These are phyloP conservation scores for Floccularia luteovirens DNA, from an alignment of 768 basidiomycete species.

Conservation along the genomic window DNA sequence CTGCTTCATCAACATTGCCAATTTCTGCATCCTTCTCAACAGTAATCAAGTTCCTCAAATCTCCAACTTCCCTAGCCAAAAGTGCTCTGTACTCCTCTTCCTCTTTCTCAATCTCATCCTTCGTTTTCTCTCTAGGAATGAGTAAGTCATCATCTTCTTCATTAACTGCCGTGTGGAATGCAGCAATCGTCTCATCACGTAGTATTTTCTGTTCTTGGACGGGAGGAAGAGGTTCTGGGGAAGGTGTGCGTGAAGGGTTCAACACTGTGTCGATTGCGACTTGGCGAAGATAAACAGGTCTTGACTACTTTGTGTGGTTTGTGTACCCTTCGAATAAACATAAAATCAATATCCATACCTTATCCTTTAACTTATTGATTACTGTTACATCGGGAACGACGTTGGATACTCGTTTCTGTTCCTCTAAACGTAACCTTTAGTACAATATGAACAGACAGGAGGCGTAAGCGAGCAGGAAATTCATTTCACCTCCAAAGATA, in stretches of 20 bases:
- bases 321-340: background rate
- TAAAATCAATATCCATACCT: slow-evolving; percentile 28
- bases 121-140: slow-evolving; percentile 66
- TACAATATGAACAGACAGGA: no score
- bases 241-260: slow-evolving; percentile 46
- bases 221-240: slow-evolving; percentile 59
- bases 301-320: slow-evolving; percentile 33
- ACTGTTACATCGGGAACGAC: slow-evolving; percentile 15
- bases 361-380: slow-evolving; percentile 34
- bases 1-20: slow-evolving; percentile 5
- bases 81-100: slow-evolving; percentile 84
- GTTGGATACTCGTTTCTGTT: slow-evolving; percentile 39
- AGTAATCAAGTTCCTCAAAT: slow-evolving; percentile 61
- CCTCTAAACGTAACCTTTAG: slow-evolving; percentile 37
- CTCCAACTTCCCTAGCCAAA: slow-evolving; percentile 77
- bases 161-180: slow-evolving; percentile 52
- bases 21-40: slow-evolving; percentile 24
- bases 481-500: slow-evolving; percentile 70
- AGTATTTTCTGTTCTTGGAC: slow-evolving; percentile 71
- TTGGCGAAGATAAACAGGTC: slow-evolving; percentile 71
- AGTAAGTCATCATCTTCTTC: slow-evolving; percentile 56
- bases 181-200: slow-evolving; percentile 76
- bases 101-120: slow-evolving; percentile 69
- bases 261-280: slow-evolving; percentile 61
- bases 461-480: background rate